Percentiles rank a stretch among this genome's conserved stretches.
These are phyloP conservation scores for Cymbidium sinense DNA, from an alignment of 106 monocot species.

Conservation along the genomic window DNA sequence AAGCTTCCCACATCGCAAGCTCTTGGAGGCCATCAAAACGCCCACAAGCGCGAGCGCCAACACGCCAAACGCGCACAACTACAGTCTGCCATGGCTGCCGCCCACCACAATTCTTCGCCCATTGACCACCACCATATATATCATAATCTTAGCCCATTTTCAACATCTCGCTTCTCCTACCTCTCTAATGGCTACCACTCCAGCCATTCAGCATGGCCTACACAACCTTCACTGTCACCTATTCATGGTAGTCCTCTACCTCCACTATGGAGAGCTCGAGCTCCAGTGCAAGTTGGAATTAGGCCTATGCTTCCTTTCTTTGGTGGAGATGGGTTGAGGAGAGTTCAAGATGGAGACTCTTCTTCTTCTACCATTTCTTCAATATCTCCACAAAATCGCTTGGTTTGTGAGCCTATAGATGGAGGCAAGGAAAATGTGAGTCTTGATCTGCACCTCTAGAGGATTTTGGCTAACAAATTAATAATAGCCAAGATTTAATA, in stretches of 20 bases:
- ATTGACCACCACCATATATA: constrained; percentile 14
- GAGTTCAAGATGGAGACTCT: constrained; percentile 4
- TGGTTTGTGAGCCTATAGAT: constrained; percentile 13
- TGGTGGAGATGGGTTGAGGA: constrained; percentile 5
- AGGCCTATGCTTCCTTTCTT: constrained; percentile 7
- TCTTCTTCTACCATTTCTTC: constrained; percentile 16
- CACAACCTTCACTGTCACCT: background rate
- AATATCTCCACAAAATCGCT: constrained; percentile 14
- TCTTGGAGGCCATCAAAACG: constrained; percentile 84
- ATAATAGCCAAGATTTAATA: background rate
- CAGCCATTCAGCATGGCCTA: constrained; percentile 20
- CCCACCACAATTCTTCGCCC: constrained; percentile 24
- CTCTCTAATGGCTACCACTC: constrained; percentile 5
- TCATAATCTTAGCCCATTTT: constrained; percentile 23
- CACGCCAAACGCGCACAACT: constrained; percentile 73
- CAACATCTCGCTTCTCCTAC: constrained; percentile 2
- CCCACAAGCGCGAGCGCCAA: constrained; percentile 81
- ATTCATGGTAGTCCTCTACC: constrained; percentile 26
- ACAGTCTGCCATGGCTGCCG: constrained; percentile 55
- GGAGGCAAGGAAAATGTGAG: constrained; percentile 30
- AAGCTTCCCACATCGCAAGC: constrained; percentile 96
- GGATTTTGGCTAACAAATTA: background rate
- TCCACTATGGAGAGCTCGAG: constrained; percentile 17
- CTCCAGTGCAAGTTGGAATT: constrained; percentile 2
- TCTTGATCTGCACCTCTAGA: constrained; percentile 49